Evolutionary conservation across 1,284 basidiomycete species (phyloP), one percentile per base, ranked within the genome.

Genomic region (Tylopilus orsonianus): DNA sequence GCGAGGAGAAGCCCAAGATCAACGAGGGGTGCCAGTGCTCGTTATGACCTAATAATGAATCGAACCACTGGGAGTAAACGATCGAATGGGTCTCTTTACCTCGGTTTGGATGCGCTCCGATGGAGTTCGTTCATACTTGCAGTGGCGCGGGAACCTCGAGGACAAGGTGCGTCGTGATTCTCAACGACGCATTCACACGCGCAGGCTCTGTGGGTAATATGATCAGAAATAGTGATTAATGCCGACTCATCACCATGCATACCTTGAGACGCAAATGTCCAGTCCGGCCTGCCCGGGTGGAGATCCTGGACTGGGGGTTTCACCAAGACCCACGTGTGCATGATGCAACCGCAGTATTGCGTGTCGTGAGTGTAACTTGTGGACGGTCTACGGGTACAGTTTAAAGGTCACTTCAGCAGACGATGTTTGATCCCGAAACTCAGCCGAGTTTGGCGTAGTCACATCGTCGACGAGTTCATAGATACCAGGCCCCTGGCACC

Each of bases 131-230:
- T 44, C 36, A 36, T 8, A 27, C 22, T 22, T 10, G 22, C 12
- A 32, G 34, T 34, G 40, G 9, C 34, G 35, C 13, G 23, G 5
- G 16, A 32, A 19, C 61, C 58, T 51, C 41, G 40, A 57, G 59
- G 58, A 39, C 9, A 55, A 26, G 40, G 61, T n/a, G 57, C 48
- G 59, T 43, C 37, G 30, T 46, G 47, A 44, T 41, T 46, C 34
- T n/a, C 9, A 7, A 30, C 24, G 22, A n/a, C n/a, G 14, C 39
- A 35, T 36, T 35, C 12, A 10, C 29, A 39, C 26, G 22, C 29
- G 30, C 39, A 47, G 20, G 26, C 40, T 24, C 22, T 43, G 12
- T 6, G 18, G 16, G 38, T 33, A 22, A 39, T 38, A 35, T 46
- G 18, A 23, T 38, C 13, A 14, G 12, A 34, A 27, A 14, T 46